A percentile compares a stretch with the other conserved stretches of the same genome.
Conservation (phyloP, 768 basidiomycete species). For the Podaxis rugospora region DNA sequence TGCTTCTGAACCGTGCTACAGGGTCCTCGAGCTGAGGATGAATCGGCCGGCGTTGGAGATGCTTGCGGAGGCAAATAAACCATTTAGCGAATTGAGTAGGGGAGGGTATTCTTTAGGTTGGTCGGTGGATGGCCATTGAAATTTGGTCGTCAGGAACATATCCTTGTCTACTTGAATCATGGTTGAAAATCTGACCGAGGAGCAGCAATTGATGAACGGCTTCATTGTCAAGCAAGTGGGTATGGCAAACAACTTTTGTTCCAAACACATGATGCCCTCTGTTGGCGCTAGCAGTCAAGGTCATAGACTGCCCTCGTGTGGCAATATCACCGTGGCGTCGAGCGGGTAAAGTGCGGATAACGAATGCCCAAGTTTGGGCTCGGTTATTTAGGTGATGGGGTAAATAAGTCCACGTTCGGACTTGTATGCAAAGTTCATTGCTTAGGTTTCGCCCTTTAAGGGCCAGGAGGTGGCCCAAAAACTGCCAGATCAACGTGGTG, state of each 20-base stretch:
- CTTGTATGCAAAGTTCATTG: too few species aligned
- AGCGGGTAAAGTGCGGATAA: too few species aligned
- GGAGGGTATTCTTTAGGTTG: conserved; percentile 75
- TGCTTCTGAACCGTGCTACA: conserved; percentile 80
- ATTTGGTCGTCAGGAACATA: conserved; percentile 88
- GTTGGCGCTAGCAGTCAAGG: too few species aligned
- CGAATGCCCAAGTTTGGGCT: too few species aligned
- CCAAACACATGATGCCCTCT: conserved; percentile 31
- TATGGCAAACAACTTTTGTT: conserved; percentile 98
- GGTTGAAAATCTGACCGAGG: conserved; percentile 83
- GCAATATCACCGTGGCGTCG: too few species aligned
- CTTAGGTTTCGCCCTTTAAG: too few species aligned
- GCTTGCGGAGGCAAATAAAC: conserved; percentile 92
- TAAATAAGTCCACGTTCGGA: too few species aligned
- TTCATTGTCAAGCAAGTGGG: conserved; percentile 81
- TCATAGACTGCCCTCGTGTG: too few species aligned
- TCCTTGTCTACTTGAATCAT: conserved; percentile 72
- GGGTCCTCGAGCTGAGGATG: conserved; percentile 63
- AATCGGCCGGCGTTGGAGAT: conserved; percentile 82
- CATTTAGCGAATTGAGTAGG: conserved; percentile 80
- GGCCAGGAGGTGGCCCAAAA: too few species aligned
- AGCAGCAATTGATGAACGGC: conserved; percentile 80
- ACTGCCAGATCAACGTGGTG: too few species aligned
- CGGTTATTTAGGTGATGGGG: too few species aligned
- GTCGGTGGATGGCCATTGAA: conserved; percentile 46